Evolutionary conservation across 1,139 yeast species (phyloP).

Genomic region (Barnettozyma hawaiiensis): DNA sequence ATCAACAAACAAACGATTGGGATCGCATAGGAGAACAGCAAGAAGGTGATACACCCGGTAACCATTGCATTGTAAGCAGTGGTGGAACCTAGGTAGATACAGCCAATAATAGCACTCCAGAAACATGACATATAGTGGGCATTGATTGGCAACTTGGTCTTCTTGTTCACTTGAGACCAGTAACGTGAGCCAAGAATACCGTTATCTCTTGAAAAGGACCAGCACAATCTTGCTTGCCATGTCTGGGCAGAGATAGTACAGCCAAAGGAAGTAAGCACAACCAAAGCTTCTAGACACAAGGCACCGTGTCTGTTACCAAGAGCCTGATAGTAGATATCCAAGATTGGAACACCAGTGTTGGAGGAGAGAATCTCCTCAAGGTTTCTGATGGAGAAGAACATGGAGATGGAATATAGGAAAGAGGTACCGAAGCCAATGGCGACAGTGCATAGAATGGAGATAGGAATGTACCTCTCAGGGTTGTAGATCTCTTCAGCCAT

Average conservation of each 20-base stretch:
- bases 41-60: conserved; percentile 50
- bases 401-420: conserved; percentile 51
- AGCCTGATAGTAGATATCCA: conserved; percentile 59
- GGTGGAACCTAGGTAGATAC: conserved; percentile 47
- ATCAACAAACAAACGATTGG: conserved; percentile 48
- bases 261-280: conserved; percentile 59
- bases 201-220: conserved; percentile 73
- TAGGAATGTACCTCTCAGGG: conserved; percentile 57
- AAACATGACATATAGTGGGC: conserved; percentile 49
- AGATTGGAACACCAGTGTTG: conserved; percentile 55
- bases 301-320: conserved; percentile 52
- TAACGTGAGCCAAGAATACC: conserved; percentile 45
- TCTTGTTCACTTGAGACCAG: conserved; percentile 43
- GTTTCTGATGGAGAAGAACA: conserved; percentile 56
- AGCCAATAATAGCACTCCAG: conserved; percentile 43
- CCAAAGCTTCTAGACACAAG: conserved; percentile 49
- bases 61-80: conserved; percentile 54
- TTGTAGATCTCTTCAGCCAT: conserved; percentile 61
- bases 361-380: conserved; percentile 41
- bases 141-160: conserved; percentile 44
- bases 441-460: conserved; percentile 58
- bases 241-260: conserved; percentile 70
- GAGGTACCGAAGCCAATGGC: conserved; percentile 62
- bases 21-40: conserved; percentile 43
- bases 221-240: conserved; percentile 69